Evolutionary conservation across 257 asterid genomes (phyloP).

Genomic region (Henckelia pumila): DNA sequence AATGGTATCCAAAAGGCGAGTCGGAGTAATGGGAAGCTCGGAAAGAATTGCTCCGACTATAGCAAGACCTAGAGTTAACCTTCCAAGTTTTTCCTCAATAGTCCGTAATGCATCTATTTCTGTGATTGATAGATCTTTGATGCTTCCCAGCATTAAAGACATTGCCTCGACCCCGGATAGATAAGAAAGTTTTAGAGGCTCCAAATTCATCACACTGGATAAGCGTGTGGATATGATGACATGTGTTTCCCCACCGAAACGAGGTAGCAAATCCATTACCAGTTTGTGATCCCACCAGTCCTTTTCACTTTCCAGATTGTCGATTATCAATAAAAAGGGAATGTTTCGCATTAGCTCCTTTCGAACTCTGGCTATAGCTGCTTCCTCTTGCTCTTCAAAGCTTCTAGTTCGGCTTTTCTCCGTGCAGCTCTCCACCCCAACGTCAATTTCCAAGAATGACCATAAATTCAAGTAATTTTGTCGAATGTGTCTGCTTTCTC

Average conservation of each 20-base stretch:
- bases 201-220: constrained; percentile 71
- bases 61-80: constrained; percentile 85
- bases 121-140: constrained; percentile 61
- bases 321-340: constrained; percentile 68
- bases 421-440: constrained; percentile 57
- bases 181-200: constrained; percentile 77
- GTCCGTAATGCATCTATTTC: constrained; percentile 77
- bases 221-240: constrained; percentile 76
- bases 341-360: constrained; percentile 83
- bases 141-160: constrained; percentile 77
- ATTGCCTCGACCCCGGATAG: constrained; percentile 88
- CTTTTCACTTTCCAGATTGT: constrained; percentile 86
- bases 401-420: constrained; percentile 58
- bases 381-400: constrained; percentile 88
- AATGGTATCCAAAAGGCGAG: constrained; percentile 80
- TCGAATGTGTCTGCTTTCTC: constrained; percentile 69
- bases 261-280: constrained; percentile 86
- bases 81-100: constrained; percentile 89
- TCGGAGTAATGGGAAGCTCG: constrained; percentile 92
- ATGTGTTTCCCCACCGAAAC: constrained; percentile 90
- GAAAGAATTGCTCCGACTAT: constrained; percentile 84
- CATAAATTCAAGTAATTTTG: constrained; percentile 73
- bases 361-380: constrained; percentile 65
- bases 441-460: constrained; percentile 76
- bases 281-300: constrained; percentile 98